Base-by-base conservation (phyloP, 2,329 filamentous ascomycete species). In the Berkeleyomyces rouxiae region DNA sequence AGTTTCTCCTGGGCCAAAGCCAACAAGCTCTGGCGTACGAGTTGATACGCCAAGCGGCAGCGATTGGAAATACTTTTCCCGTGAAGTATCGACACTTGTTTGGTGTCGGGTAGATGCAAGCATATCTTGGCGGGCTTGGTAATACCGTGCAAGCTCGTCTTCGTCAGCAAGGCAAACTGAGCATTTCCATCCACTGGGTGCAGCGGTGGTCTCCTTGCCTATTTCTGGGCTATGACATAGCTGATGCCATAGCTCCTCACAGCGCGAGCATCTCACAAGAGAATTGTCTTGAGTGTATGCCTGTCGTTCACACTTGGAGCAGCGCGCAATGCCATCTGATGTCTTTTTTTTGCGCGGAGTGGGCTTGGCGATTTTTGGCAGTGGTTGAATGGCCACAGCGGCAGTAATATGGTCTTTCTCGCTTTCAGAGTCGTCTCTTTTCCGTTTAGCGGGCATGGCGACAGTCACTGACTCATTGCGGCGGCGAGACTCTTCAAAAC, bases 21-120 rank as follows among this genome's bases (percentile, higher is more conserved):
- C 75, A 13, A 77, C 70, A 1, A 75, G 68, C 7, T 71, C 69
- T 31, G 72, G 66, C 57, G 72, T 75, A 47, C 70, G 70, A 2
- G 74, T 72, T 13, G 67, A 61, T 1, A 73, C 65, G 1, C 70
- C 71, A 9, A 66, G 64, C 0, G 72, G 73, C 9, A 76, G 65
- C 0, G 66, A 58, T 1, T 69, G 69, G n/a, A 76, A 67, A 10
- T 69, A 68, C 61, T 68, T 71, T 51, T 70, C 66, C 13, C 73
- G 69, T 44, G 72, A 61, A 23, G 61, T 68, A 3, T 73, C 71
- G 2, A 73, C 68, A n/a, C 71, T 69, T 7, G 66, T 62, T 42
- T 65, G 67, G 7, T 46, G 46, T 36, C 67, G 66, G 13, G 67
- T 58, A n/a, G 55, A 61, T 57, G 59, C 62, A 44, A 64, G 42